Evolutionary conservation across 2,329 filamentous ascomycete genomes (phyloP), one percentile per base, ranked within the genome.

Genomic region (Cladorrhinum sp.): DNA sequence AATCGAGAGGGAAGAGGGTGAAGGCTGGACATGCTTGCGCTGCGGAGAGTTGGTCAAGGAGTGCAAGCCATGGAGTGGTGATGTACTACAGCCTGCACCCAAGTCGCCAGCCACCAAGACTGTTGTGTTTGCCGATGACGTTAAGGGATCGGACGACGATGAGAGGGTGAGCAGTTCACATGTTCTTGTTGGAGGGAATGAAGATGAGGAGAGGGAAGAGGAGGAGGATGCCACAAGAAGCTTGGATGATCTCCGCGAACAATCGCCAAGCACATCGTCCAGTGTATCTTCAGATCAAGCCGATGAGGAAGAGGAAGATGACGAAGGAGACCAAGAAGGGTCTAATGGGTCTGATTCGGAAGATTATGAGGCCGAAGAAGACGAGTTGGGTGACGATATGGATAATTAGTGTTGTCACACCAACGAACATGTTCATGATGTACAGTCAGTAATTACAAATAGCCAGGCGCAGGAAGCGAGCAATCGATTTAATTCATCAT

Each of bases 51-150:
- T 89, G 20, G 86, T 96, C 53, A 92, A 89, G 71, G 87, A 93
- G 72, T 98, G 93, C 74, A 88, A 86, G 72, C 92, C 95, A 0
- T 99, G 95, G 95, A 86, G 81, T 67, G 95, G 95, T 23, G 95
- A 97, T 74, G 90, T 98, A 18, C 74, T 97, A 50, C 87, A 88
- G 71, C 77, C 81, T 18, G 75, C 75, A 45, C 45, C 62, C 10
- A 80, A 75, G 66, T 74, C 73, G 23, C 71, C 75, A 7, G 70
- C 74, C 7, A 72, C 76, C 8, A 88, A 88, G 71, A 82, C 79
- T 10, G 87, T 90, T 24, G 84, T 83, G 0, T 90, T 89, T 70
- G 79, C 79, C 2, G 85, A 86, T 22, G 82, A 85, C 49, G 75
- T 81, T 24, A 73, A 73, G 55, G 76, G 69, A 23, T 73, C 52